Evolutionary conservation across 345 rosid genomes (phyloP), one percentile per base, ranked within the genome.

Genomic region (Eucalyptus lansdowneana): DNA sequence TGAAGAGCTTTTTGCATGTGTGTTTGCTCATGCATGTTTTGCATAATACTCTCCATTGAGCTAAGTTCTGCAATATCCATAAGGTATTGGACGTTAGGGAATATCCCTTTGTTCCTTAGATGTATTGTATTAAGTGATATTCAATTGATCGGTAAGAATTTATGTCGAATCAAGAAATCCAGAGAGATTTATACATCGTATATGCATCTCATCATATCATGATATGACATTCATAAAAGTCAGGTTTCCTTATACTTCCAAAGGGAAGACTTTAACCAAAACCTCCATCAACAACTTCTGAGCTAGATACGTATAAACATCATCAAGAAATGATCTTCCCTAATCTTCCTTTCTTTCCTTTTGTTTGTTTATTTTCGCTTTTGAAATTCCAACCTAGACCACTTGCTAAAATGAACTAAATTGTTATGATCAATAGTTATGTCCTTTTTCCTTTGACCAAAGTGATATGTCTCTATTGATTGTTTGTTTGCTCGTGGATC

Each of bases 141-240:
- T 45, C 11, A 45, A 0, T 45, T 45, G 47, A 45, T 45, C 11
- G 1, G 47, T 45, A 8, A 8, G 9, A 45, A 45, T 45, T 45
- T 45, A 45, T 45, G 47, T 45, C 47, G 9, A 1, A 45, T 45
- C 16, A 60, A 60, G 31, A 1, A 60, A 60, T 31, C 1, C 34
- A 29, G 13, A 62, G 6, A 62, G 3, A 62, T 25, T 25, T 62
- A n/a, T n/a, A 8, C 1, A 4, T 0, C 2, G 1, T 14, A 14
- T 14, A 67, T 1, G 76, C 34, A 67, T 67, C 1, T n/a, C 22
- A 8, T 62, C 34, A 6, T 62, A 62, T 62, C 69, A 12, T 12
- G 69, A 60, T 12, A 60, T 27, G 69, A 27, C 16, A 27, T 25
- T 27, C 16, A 6, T 60, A 0, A 13, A 6, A 12, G 16, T 0